Evolutionary conservation across 106 monocot genomes (phyloP), one percentile per base, ranked within the genome.

Genomic region (Triglochin maritima): DNA sequence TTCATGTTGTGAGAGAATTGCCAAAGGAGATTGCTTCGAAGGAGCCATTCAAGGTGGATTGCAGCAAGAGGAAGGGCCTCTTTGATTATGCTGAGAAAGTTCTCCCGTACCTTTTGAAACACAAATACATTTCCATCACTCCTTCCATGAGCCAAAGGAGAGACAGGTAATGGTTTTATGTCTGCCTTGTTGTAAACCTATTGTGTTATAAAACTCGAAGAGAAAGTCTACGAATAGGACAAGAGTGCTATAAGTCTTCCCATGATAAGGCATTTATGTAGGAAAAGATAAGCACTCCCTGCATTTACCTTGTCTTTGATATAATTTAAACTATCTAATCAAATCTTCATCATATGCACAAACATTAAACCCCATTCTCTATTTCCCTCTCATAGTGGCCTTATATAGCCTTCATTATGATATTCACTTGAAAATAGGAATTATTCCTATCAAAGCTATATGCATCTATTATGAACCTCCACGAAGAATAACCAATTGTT

Each of bases 141-240:
- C 94, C 94, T 9, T 85, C 94, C 55, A 85, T 90, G 90, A 85
- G 90, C 79, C 94, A 94, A 74, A 87, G 94, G 71, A 87, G 85
- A 81, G 90, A 94, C 60, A 94, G 90, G 94, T 94, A 86, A 49
- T 67, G 42, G 59, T 11, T 62, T 11, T 45, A 12, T 62, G 44
- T 62, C 0, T n/a, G 1, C 3, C 44, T 62, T 4, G 6, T 43
- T 14, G 42, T 5, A 44, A 62, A 12, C 5, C 51, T 69, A 2
- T 55, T 29, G 1, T 29, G 29, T 0, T 1, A 29, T 29, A 29
- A 29, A 29, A 29, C 29, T 29, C 1, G 29, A 29, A 29, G 29
- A 29, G 29, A 29, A 29, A 29, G 29, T 29, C 29, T 29, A 29
- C 29, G 29, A 29, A 29, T 29, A 29, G 29, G 29, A 29, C 29